These are phyloP conservation scores for Cercospora zeina DNA, from an alignment of 2,329 filamentous ascomycete genomes.

Conservation along the genomic window DNA sequence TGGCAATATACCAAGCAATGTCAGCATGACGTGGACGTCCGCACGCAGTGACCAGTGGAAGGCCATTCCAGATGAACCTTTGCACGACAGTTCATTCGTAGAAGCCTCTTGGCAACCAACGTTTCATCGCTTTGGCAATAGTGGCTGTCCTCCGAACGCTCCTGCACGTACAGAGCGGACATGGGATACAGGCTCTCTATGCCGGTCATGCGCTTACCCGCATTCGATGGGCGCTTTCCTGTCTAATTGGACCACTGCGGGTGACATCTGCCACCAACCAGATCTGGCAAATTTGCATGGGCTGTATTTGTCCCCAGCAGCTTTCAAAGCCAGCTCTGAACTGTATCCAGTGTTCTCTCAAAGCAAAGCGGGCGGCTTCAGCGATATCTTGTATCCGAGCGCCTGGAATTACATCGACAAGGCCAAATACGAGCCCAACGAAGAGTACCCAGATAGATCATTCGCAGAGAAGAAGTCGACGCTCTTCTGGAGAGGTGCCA, in stretches of 20 bases:
- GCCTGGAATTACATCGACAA: conserved; percentile 64
- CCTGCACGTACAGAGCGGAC: conserved; percentile 58
- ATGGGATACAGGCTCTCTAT: conserved; percentile 66
- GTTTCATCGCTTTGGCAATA: conserved; percentile 46
- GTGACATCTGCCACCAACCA: conserved; percentile 73
- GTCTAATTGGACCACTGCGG: conserved; percentile 63
- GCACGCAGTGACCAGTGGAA: conserved; percentile 46
- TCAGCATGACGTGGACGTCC: conserved; percentile 41
- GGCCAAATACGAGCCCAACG: conserved; percentile 53
- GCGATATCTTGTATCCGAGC: conserved; percentile 70
- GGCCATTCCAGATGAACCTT: conserved; percentile 36
- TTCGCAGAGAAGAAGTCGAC: conserved; percentile 65
- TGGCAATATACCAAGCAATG: conserved; percentile 2
- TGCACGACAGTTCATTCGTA: conserved; percentile 33
- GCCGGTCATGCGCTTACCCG: conserved; percentile 60
- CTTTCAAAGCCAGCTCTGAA: conserved; percentile 61
- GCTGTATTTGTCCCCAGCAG: conserved; percentile 66
- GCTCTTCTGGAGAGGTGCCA: conserved; percentile 74
- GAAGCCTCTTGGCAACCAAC: conserved; percentile 43
- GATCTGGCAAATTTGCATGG: conserved; percentile 73
- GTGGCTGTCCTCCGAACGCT: conserved; percentile 64
- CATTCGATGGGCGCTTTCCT: conserved; percentile 70
- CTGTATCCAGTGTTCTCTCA: conserved; percentile 75
- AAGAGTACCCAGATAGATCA: conserved; percentile 53
- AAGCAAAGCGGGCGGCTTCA: conserved; percentile 69